A percentile compares a stretch with the other conserved stretches of the same genome.
Evolutionary conservation across 192 early-diverging fungal species (phyloP).

Genomic region (Coemansia erecta): DNA sequence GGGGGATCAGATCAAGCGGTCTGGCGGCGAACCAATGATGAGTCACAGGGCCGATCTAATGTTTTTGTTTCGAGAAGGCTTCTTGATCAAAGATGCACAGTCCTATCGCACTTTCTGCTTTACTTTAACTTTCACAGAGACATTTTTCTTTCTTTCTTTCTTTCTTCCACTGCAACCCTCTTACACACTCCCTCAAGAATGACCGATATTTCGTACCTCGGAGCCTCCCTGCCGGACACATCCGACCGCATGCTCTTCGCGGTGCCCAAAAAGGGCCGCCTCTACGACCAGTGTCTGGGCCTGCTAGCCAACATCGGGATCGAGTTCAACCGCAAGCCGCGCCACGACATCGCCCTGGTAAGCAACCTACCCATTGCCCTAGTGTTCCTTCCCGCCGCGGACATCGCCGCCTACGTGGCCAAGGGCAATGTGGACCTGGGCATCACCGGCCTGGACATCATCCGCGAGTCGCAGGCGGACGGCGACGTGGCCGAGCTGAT

Average conservation of each 20-base stretch:
- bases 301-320: conserved; percentile 90
- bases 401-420: conserved; percentile 95
- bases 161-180: neutral
- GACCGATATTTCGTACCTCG: conserved; percentile 23
- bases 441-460: conserved; percentile 96
- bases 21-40: too few relatives aligned
- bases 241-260: conserved; percentile 83
- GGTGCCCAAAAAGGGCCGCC: conserved; percentile 98
- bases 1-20: too few relatives aligned
- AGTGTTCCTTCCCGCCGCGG: conserved; percentile 91
- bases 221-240: conserved; percentile 41
- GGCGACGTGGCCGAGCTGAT: conserved; percentile 69
- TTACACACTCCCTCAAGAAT: neutral
- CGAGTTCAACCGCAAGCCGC: conserved; percentile 89
- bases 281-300: conserved; percentile 83
- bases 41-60: too few relatives aligned
- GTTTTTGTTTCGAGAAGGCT: too few relatives aligned
- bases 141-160: conserved; percentile 1
- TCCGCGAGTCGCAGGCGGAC: conserved; percentile 73
- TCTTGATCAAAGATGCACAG: too few relatives aligned
- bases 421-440: conserved; percentile 95
- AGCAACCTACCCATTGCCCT: conserved; percentile 91
- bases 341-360: conserved; percentile 95
- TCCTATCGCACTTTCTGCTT: too few relatives aligned
- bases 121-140: too few relatives aligned